phyloP scores from a whole-genome alignment of 164 flowering plant genomes.

The Macadamia integrifolia region DNA sequence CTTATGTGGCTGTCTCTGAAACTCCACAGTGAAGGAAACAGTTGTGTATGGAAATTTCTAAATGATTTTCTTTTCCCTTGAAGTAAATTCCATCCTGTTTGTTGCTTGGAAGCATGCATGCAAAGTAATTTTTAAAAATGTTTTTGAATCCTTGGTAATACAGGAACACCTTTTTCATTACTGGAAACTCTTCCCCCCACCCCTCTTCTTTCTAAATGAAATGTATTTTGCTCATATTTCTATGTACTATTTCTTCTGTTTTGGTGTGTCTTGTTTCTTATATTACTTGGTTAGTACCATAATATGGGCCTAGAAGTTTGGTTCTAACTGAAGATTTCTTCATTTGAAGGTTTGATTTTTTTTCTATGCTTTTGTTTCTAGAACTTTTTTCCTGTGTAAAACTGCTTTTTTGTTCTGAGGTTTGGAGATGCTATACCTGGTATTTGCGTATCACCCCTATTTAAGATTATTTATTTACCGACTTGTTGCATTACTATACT shows the following conservation, averaged over 20 bases:
- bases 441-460: conserved; percentile 1
- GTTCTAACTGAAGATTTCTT: neutral
- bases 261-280: neutral
- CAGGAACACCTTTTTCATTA: neutral
- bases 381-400: conserved; percentile 7
- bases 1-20: neutral
- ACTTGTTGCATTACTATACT: no score
- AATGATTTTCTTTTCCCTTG: neutral
- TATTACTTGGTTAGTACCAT: neutral
- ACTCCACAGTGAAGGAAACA: neutral
- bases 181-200: neutral
- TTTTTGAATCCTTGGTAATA: neutral
- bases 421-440: neutral
- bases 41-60: neutral
- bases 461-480: neutral
- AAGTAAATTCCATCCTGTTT: neutral
- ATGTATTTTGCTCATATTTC: neutral
- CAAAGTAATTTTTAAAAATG: neutral
- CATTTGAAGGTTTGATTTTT: conserved; percentile 1
- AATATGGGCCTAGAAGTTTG: no score
- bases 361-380: neutral
- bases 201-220: neutral
- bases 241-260: neutral
- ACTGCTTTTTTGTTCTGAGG: conserved; percentile 7
- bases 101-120: neutral